Conservation (phyloP, 129 eudicot genomes). For the Arctium lappa region DNA sequence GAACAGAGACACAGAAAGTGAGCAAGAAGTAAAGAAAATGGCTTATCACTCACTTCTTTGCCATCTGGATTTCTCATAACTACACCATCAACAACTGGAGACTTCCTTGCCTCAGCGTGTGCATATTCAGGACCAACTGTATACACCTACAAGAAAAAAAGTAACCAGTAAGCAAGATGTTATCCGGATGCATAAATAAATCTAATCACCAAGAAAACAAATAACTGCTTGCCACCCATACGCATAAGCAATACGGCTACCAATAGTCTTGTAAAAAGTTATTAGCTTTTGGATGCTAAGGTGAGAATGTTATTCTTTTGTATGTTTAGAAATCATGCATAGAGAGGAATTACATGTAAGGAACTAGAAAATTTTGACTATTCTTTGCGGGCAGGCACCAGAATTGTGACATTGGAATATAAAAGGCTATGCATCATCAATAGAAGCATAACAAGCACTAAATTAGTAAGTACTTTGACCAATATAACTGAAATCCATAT, state of each 20-base stretch:
- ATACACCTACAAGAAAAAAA: slow-evolving; percentile 54
- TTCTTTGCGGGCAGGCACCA: not conserved
- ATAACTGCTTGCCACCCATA: slow-evolving; percentile 6
- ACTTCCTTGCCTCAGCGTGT: slow-evolving; percentile 98
- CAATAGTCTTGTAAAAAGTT: not conserved
- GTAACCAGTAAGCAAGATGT: slow-evolving; percentile 11
- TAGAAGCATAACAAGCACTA: not conserved
- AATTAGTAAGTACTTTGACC: not conserved
- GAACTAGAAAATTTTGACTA: not conserved
- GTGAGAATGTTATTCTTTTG: not conserved
- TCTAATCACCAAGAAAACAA: not conserved
- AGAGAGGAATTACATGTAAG: slow-evolving; percentile 1
- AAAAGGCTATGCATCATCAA: not conserved
- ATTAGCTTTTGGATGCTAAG: not conserved
- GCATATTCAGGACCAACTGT: slow-evolving; percentile 99
- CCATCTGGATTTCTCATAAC: slow-evolving; percentile 99
- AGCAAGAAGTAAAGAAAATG: not conserved
- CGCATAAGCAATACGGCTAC: not conserved
- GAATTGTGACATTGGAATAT: not conserved
- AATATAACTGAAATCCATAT: slow-evolving; percentile 7
- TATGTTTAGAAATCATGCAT: not conserved
- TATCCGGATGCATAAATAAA: not conserved
- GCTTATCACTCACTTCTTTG: slow-evolving; percentile 71
- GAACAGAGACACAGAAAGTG: not conserved
- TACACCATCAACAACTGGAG: slow-evolving; percentile 99